Conservation (phyloP, 2,329 filamentous ascomycete genomes). For the Penicillium sp. region DNA sequence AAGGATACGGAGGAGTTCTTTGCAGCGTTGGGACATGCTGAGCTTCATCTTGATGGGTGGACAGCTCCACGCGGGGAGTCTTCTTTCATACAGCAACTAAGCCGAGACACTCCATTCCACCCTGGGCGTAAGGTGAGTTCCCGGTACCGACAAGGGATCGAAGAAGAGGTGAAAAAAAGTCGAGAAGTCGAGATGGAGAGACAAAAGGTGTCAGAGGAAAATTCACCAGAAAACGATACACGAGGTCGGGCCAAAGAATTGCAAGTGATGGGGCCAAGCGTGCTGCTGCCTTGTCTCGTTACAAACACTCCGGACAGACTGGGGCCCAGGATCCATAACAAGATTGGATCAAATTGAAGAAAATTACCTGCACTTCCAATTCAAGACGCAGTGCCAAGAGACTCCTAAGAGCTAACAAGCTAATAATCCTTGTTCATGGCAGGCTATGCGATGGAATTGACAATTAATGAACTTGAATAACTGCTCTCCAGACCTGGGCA, state of each 20-base stretch:
- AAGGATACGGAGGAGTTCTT: constrained; percentile 11
- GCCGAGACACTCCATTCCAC: neutral
- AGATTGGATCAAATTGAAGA: neutral
- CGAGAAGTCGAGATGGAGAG: neutral
- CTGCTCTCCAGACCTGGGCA: neutral
- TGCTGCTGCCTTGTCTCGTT: neutral
- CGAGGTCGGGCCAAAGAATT: neutral
- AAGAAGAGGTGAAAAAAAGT: neutral
- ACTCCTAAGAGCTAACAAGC: neutral
- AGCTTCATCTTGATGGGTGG: constrained; percentile 9
- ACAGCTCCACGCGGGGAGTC: neutral
- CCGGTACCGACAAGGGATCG: neutral
- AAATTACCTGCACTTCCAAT: neutral
- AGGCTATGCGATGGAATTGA: no score
- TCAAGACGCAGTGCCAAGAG: neutral
- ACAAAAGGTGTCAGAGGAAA: neutral
- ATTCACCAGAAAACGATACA: neutral
- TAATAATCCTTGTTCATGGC: neutral
- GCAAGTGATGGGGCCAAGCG: neutral
- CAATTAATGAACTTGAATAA: no score
- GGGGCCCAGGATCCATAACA: neutral
- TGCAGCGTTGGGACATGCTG: constrained; percentile 6
- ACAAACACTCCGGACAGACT: neutral
- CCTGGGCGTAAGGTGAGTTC: neutral
- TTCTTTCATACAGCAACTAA: neutral